These are phyloP conservation scores for Alternaria alternata DNA, from an alignment of 2,329 filamentous ascomycete species.

Conservation along the genomic window DNA sequence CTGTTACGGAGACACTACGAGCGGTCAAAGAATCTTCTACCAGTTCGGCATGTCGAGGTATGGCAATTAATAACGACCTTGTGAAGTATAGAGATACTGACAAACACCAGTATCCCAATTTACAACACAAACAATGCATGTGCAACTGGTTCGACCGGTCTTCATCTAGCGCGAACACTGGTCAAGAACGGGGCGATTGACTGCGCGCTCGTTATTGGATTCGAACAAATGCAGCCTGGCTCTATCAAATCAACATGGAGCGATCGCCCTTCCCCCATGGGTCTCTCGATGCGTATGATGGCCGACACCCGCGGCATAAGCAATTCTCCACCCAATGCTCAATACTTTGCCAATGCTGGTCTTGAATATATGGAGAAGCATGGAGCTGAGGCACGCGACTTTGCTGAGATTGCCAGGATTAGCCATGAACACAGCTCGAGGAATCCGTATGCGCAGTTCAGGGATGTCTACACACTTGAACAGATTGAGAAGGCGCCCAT, in stretches of 20 bases:
- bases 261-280: slow-evolving; percentile 81
- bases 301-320: slow-evolving; percentile 77
- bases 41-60: slow-evolving; percentile 89
- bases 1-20: slow-evolving; percentile 94
- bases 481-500: slow-evolving; percentile 78
- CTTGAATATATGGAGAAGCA: slow-evolving; percentile 95
- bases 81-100: slow-evolving; percentile 5
- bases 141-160: slow-evolving; percentile 87
- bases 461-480: slow-evolving; percentile 84
- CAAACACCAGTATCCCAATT: slow-evolving; percentile 74
- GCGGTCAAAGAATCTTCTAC: slow-evolving; percentile 95
- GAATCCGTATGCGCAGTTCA: slow-evolving; percentile 97
- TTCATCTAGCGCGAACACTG: slow-evolving; percentile 80
- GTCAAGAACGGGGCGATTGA: slow-evolving; percentile 81
- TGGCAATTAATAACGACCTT: background rate
- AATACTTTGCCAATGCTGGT: slow-evolving; percentile 95
- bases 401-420: slow-evolving; percentile 89
- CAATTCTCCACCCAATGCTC: slow-evolving; percentile 82
- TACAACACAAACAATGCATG: slow-evolving; percentile 99
- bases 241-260: slow-evolving; percentile 81
- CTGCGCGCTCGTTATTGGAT: slow-evolving; percentile 88
- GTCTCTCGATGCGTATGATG: slow-evolving; percentile 80
- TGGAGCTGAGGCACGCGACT: slow-evolving; percentile 83
- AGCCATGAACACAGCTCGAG: slow-evolving; percentile 88
- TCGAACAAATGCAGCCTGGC: slow-evolving; percentile 96